Evolutionary conservation across 192 early-diverging fungal genomes (phyloP), one percentile per base, ranked within the genome.

Genomic region (Phlyctochytrium bullatum): DNA sequence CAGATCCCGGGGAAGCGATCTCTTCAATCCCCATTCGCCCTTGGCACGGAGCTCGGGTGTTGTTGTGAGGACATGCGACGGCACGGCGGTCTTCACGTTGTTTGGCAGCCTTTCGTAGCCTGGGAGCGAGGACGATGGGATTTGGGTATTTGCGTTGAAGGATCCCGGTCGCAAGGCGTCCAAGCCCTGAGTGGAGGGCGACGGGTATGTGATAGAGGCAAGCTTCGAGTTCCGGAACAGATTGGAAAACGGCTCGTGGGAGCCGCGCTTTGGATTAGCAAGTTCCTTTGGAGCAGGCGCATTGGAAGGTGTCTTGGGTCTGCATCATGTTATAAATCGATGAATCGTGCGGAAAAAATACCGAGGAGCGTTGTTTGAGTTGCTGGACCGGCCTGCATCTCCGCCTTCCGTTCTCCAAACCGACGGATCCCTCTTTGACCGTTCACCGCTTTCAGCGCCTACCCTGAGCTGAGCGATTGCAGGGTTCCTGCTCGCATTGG

Each of bases 201-300:
- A 6, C 20, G 12, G 14, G 27, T 57, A 57, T 10, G 54, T 57
- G 20, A 57, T 28, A 6, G 54, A 57, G 12, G 54, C 54, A 28
- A 57, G 54, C 54, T 57, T 57, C 27, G 54, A 57, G 20, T 27
- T 57, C 54, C 27, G 54, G 54, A 57, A 57, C 16, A 57, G 12
- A 14, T 57, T 25, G 12, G 4, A 6, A 28, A 57, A 57, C 4
- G 54, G 25, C 54, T 47, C 10, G 40, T 47, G 40, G n/a, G n/a
- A n/a, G n/a, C n/a, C n/a, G n/a, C n/a, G n/a, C n/a, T n/a, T n/a
- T n/a, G n/a, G n/a, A n/a, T n/a, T n/a, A n/a, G n/a, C n/a, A n/a
- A n/a, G n/a, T n/a, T n/a, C n/a, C n/a, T n/a, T n/a, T n/a, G n/a
- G n/a, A n/a, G n/a, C n/a, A n/a, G n/a, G n/a, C n/a, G n/a, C n/a